Base-by-base conservation (phyloP, 1,284 basidiomycete genomes). In the Fomitopsis pinicola region DNA sequence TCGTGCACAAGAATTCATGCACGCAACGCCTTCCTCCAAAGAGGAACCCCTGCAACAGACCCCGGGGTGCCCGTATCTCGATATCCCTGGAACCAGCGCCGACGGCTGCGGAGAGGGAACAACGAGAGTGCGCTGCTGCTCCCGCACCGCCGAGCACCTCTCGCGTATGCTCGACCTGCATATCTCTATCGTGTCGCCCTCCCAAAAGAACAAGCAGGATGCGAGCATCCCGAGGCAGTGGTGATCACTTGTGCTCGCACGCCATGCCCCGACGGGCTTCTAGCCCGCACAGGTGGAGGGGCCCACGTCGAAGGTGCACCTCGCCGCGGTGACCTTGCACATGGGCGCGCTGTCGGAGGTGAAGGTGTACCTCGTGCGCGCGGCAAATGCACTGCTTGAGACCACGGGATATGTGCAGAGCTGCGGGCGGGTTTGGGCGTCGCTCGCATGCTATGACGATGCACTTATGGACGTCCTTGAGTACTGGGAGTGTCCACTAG, bases 161-260 rank as follows among this genome's bases (percentile, higher is more conserved):
- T 79, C 83, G 64, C 75, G 79, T 45, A 81, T 91, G 0, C 79
- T 92, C 8, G 80, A 85, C 36, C 74, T 91, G 17, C 89, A 92
- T 68, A 89, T 87, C 1, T 80, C 85, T 0, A 78, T n/a, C n/a
- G n/a, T n/a, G n/a, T n/a, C n/a, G 19, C 65, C 68, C n/a, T 63
- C 64, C 19, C 77, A 76, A 62, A 85, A 83, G 64, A 66, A 71
- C 22, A 85, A 83, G 67, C 84, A 83, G 69, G 89, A 88, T 17
- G 87, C 91, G 42, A 90, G 86, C 66, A 90, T 92, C 64, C 88
- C 89, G 0, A 88, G 86, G 62, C 90, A 91, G 71, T 79, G 83
- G 5, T 91, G 88, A 88, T 84, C 87, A 1, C 77, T 86, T 5
- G 66, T 89, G n/a, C 77, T 91, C 35, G 76, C 81, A 1, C 76